Evolutionary conservation across 1,139 yeast species (phyloP), one percentile per base, ranked within the genome.

Genomic region (Saccharomyces hybrid): DNA sequence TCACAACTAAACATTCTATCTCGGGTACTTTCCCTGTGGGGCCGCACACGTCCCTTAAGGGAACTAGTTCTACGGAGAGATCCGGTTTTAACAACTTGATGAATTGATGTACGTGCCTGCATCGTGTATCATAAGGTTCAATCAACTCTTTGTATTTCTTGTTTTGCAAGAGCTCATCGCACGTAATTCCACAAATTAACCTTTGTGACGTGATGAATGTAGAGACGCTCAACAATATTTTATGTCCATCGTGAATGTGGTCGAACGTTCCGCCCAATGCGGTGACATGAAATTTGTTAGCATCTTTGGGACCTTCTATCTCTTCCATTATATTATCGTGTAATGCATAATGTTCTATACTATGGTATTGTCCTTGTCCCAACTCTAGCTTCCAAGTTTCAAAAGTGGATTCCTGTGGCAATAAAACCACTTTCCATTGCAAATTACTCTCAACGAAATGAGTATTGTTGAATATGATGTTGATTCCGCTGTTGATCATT

Each of bases 191-290:
- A 7, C 93, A 76, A 53, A 93, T 85, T 11, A 93, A 72, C 26
- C 71, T 72, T 3, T 69, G 62, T 5, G 71, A 64, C 0, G 95
- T 76, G 13, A 88, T 61, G 64, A 83, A 90, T 0, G 84, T 81
- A 0, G 95, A 78, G 61, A 88, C 75, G 0, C 96, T 84, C 7
- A 95, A 74, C 23, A 95, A 73, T 31, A 93, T 84, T 68, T 88
- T 89, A 71, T 95, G 99, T 0, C 99, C 99, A 65, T 87, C 96
- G 64, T 95, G 99, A 42, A 95, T 67, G 71, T 95, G 98, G 67
- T 95, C 99, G 73, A 95, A 95, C 0, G 99, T 95, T 0, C 99
- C 99, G 0, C 99, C 99, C 0, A 91, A 84, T 0, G 95, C 95
- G 13, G 73, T 72, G 1, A 73, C 72, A 14, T 59, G 53, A 57